Conservation (phyloP, 2,329 filamentous ascomycete species). For the Diaporthe australafricana region DNA sequence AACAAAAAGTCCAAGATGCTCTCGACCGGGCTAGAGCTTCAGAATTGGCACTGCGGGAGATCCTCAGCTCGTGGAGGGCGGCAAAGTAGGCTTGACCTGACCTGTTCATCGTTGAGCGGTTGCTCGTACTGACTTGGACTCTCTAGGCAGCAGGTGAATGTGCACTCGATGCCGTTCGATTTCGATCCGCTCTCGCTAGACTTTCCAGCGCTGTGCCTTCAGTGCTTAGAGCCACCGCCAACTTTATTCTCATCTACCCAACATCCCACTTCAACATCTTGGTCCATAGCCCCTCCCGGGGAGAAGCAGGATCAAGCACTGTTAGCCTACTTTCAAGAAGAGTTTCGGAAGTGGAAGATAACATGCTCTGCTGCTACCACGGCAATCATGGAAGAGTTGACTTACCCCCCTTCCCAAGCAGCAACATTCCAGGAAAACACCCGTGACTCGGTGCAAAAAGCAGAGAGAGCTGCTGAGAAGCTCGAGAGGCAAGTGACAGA, state of each 20-base stretch:
- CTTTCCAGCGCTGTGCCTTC: conserved; percentile 86
- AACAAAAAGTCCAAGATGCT: conserved; percentile 74
- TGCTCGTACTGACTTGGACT: conserved; percentile 12
- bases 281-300: conserved; percentile 82
- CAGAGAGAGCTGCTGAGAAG: conserved; percentile 63
- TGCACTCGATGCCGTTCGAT: conserved; percentile 72
- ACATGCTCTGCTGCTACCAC: conserved; percentile 63
- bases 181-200: conserved; percentile 89
- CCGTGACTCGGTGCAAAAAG: conserved; percentile 59
- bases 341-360: conserved; percentile 75
- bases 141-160: conserved; percentile 65
- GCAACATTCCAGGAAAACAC: conserved; percentile 54
- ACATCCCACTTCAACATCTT: conserved; percentile 81
- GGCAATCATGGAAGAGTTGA: conserved; percentile 61
- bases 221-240: conserved; percentile 82
- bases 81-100: conserved; percentile 74
- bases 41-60: conserved; percentile 85
- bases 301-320: conserved; percentile 81
- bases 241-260: conserved; percentile 86
- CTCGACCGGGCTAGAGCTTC: conserved; percentile 84
- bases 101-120: neutral
- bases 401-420: conserved; percentile 55
- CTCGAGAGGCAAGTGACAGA: conserved; percentile 78
- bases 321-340: conserved; percentile 72
- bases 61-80: conserved; percentile 83